These are phyloP conservation scores for Tylopilus felleus DNA, from an alignment of 768 basidiomycete genomes.

Conservation along the genomic window DNA sequence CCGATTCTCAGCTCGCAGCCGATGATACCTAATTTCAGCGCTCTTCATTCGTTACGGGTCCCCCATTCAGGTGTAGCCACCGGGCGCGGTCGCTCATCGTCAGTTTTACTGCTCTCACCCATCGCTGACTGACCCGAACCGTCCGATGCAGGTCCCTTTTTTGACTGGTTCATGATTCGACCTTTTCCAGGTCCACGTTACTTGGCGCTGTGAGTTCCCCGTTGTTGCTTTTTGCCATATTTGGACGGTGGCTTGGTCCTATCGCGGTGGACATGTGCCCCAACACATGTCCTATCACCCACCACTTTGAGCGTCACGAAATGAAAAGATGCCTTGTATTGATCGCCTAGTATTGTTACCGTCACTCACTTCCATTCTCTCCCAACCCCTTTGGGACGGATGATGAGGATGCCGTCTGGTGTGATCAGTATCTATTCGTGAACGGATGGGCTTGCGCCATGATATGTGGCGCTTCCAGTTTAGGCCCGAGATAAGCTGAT, in stretches of 20 bases:
- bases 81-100: neutral
- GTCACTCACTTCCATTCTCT: constrained; percentile 26
- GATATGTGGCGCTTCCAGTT: constrained; percentile 10
- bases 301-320: constrained; percentile 4
- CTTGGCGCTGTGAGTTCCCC: constrained; percentile 18
- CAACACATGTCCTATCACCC: constrained; percentile 20
- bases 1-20: constrained; percentile 16
- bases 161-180: neutral
- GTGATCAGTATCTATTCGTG: constrained; percentile 17
- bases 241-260: constrained; percentile 10
- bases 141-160: neutral
- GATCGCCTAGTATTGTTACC: constrained; percentile 16
- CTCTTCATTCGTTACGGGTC: constrained; percentile 1
- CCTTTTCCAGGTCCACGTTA: constrained; percentile 7
- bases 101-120: neutral
- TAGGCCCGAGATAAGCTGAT: constrained; percentile 15
- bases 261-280: constrained; percentile 11
- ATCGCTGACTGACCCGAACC: neutral
- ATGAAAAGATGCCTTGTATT: constrained; percentile 26
- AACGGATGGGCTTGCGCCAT: constrained; percentile 16
- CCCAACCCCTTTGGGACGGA: constrained; percentile 13
- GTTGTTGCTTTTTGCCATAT: constrained; percentile 18
- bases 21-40: constrained; percentile 7
- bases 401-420: constrained; percentile 22
- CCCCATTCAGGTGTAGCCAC: constrained; percentile 3